Conservation (phyloP, 345 rosid genomes). For the Rhodamnia argentea region DNA sequence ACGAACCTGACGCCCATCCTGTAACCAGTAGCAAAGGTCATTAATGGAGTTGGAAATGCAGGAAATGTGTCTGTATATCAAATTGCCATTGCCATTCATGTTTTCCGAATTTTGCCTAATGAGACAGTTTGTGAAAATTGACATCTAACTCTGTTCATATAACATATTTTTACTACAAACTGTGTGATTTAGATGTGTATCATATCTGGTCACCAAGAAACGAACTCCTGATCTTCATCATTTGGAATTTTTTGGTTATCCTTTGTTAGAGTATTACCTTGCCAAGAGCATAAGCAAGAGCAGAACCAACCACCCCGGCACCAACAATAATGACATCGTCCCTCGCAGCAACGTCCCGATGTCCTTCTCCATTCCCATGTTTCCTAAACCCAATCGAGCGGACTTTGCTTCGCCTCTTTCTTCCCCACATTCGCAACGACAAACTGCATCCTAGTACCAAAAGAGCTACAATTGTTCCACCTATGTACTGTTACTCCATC, state of each 20-base stretch:
- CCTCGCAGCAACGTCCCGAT: not conserved
- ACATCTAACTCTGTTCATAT: not conserved
- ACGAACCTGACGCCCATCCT: constrained; percentile 4
- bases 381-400: not conserved
- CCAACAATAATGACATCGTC: constrained; percentile 5
- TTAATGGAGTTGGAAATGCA: not conserved
- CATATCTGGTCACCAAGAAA: not conserved
- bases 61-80: not conserved
- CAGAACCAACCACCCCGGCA: constrained; percentile 3
- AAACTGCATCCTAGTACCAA: not conserved
- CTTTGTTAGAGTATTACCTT: not conserved
- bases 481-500: not conserved
- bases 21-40: not conserved
- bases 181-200: not conserved
- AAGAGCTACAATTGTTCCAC: not conserved
- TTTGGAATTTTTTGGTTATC: no score
- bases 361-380: not conserved
- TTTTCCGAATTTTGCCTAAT: not conserved
- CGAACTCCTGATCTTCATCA: no score
- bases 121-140: not conserved
- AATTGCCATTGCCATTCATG: not conserved
- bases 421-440: not conserved
- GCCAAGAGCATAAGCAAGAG: constrained; percentile 7
- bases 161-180: not conserved
- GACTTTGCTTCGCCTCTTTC: not conserved